Evolutionary conservation across 1,139 yeast genomes (phyloP), one percentile per base, ranked within the genome.

Genomic region (Hemisphaericaspora subhashii): DNA sequence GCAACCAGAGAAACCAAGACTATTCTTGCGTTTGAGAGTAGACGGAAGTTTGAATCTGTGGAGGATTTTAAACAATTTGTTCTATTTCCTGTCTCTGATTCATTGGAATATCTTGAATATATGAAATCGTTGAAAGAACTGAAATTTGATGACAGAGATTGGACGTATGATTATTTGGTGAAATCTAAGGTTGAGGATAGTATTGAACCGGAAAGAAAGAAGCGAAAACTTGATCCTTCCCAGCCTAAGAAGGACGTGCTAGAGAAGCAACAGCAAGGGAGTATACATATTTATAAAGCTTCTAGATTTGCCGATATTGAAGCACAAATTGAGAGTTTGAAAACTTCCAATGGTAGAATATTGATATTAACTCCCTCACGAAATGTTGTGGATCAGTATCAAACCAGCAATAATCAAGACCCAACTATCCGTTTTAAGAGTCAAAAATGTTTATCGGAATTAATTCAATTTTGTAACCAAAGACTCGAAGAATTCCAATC

Each of bases 41-140:
- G 24, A 9, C n/a, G n/a, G n/a, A 37, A 36, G 13, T 25, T 37
- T 31, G 39, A 33, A 8, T 31, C 31, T 15, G 14, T 31, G 10
- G 44, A 39, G 3, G 35, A 18, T 16, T 37, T 40, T 22, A 47
- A 41, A 25, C 38, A 41, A 33, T 27, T 42, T 13, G 37, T 50
- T 11, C 31, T 37, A 13, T 32, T 48, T 11, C 37, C 45, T 8
- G 29, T 14, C 10, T 24, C 24, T 9, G 18, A 24, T 17, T 4
- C 35, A 17, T 21, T 36, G 17, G 30, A 31, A 11, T 28, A 32
- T 17, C 30, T 38, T 35, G 24, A 10, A 15, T 27, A 36, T 13
- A 21, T 35, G 23, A 14, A 30, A 16, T 14, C 8, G 14, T 16
- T 35, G n/a, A 14, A 20, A 6, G 33, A 31, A 11, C 5, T n/a